Conservation (phyloP, 2,329 filamentous ascomycete genomes). For the Phialocephala subalpina region DNA sequence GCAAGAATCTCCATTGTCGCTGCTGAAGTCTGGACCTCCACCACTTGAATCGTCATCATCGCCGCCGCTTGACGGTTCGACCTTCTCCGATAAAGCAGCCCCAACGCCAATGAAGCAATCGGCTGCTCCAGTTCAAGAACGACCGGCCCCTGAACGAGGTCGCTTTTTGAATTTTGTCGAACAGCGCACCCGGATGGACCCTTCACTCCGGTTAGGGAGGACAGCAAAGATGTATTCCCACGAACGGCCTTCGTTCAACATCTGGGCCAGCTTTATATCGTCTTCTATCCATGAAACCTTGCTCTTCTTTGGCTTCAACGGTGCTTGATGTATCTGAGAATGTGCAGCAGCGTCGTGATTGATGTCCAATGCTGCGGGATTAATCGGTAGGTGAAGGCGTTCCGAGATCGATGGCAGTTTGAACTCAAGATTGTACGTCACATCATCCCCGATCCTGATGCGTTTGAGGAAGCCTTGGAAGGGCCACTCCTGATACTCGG, state of each 20-base stretch:
- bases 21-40: no score
- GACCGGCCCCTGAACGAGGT: conserved; percentile 16
- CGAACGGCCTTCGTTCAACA: conserved; percentile 32
- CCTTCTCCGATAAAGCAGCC: neutral
- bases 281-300: conserved; percentile 26
- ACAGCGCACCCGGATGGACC: conserved; percentile 34
- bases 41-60: no score
- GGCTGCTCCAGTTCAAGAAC: conserved; percentile 9
- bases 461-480: conserved; percentile 32
- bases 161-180: conserved; percentile 34
- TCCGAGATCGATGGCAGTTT: no score
- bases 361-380: conserved; percentile 16
- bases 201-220: conserved; percentile 30
- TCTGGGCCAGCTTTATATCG: conserved; percentile 25
- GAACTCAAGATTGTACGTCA: conserved; percentile 28
- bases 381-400: conserved; percentile 11
- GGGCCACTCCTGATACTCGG: conserved; percentile 32
- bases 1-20: no score
- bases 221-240: conserved; percentile 32
- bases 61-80: no score
- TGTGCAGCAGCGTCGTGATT: conserved; percentile 7
- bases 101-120: conserved; percentile 2
- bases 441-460: conserved; percentile 22
- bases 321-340: no score
- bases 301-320: conserved; percentile 30